Percentiles rank a stretch among this genome's conserved stretches.
Evolutionary conservation across 1,284 basidiomycete species (phyloP).

Genomic region (Vanrija pseudolonga): DNA sequence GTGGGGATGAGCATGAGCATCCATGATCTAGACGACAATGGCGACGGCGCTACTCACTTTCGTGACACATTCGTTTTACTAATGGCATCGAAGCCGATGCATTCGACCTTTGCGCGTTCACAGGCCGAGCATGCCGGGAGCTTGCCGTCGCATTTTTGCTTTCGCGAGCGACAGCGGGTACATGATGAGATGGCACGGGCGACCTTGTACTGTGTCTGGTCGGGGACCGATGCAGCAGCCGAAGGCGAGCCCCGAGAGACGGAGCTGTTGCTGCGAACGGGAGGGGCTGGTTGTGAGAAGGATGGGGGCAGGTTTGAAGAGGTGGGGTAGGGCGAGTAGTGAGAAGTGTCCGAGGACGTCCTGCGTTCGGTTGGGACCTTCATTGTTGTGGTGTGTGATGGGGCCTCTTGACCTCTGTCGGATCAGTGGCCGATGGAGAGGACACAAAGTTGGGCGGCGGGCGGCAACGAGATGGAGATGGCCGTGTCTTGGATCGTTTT

Average conservation of each 20-base stretch:
- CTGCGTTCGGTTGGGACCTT: conserved; percentile 25
- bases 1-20: background rate
- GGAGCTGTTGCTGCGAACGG: conserved; percentile 4
- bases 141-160: conserved; percentile 51
- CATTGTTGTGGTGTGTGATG: conserved; percentile 14
- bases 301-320: conserved; percentile 7
- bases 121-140: conserved; percentile 49
- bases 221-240: background rate
- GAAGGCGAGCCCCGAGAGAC: conserved; percentile 1
- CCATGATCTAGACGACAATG: background rate
- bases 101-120: conserved; percentile 50
- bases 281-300: conserved; percentile 14
- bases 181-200: conserved; percentile 50
- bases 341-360: conserved; percentile 12
- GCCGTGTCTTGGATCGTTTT: too few species aligned
- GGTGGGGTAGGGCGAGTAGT: conserved; percentile 33
- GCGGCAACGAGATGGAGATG: too few species aligned
- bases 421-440: too few species aligned
- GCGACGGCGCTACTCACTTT: conserved; percentile 39
- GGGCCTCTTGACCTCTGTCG: too few species aligned
- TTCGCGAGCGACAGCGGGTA: conserved; percentile 47
- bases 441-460: too few species aligned
- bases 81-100: conserved; percentile 51
- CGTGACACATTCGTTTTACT: conserved; percentile 51
- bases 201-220: conserved; percentile 40